A percentile compares a stretch with the other conserved stretches of the same genome.
Evolutionary conservation across 2,329 filamentous ascomycete genomes (phyloP).

Genomic region (Aureobasidium sp.): DNA sequence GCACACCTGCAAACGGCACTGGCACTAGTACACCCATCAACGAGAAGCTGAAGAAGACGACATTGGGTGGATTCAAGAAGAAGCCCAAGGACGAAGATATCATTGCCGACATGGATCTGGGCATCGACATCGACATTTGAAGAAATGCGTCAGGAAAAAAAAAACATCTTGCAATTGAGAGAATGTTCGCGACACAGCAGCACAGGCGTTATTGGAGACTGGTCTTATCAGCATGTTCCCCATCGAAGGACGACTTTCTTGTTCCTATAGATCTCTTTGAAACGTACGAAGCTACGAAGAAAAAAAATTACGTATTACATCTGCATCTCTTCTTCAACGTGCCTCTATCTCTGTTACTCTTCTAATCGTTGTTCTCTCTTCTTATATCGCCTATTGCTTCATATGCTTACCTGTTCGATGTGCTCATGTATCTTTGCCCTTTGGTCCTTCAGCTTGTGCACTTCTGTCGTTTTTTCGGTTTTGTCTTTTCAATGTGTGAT

Average conservation of each 20-base stretch:
- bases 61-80: constrained; percentile 45
- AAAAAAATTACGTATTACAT: too few relatives aligned
- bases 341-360: too few relatives aligned
- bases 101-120: constrained; percentile 75
- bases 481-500: too few relatives aligned
- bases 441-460: too few relatives aligned
- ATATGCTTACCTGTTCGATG: too few relatives aligned
- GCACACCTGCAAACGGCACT: constrained; percentile 43
- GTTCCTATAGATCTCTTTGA: background rate
- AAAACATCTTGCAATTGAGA: background rate
- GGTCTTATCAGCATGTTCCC: too few relatives aligned
- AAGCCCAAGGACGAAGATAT: constrained; percentile 87
- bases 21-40: constrained; percentile 18
- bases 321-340: too few relatives aligned
- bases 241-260: too few relatives aligned
- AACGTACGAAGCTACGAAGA: background rate
- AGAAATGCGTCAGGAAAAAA: constrained; percentile 13
- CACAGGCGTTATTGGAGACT: background rate
- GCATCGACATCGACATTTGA: constrained; percentile 82
- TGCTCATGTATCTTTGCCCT: too few relatives aligned
- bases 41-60: constrained; percentile 44
- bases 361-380: too few relatives aligned
- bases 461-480: too few relatives aligned
- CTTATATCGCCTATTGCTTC: too few relatives aligned
- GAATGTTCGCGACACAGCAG: background rate